Evolutionary conservation across 495 filamentous ascomycete species (phyloP).

Genomic region (Tuber brumale): DNA sequence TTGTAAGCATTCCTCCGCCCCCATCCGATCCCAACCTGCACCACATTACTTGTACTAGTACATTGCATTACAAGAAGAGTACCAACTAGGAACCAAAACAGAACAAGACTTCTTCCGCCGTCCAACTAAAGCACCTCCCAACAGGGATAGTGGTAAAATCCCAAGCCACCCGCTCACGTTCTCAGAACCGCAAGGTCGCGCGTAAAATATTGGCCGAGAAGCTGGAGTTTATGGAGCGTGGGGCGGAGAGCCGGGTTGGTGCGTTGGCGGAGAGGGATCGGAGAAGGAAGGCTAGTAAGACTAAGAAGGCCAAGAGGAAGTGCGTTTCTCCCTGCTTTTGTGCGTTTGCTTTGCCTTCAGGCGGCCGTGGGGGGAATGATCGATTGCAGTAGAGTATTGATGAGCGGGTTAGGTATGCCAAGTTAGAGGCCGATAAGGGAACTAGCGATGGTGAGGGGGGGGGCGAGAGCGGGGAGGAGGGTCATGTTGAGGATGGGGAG

Average conservation of each 20-base stretch:
- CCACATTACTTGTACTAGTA: background rate
- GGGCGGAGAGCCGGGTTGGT: slow-evolving; percentile 53
- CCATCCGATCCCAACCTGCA: background rate
- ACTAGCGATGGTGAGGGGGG: background rate
- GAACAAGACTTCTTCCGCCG: slow-evolving; percentile 96
- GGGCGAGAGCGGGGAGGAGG: background rate
- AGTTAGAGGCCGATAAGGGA: slow-evolving; percentile 14
- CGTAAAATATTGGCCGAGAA: slow-evolving; percentile 67
- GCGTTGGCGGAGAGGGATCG: slow-evolving; percentile 52
- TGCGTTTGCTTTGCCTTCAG: background rate
- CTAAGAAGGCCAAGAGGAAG: slow-evolving; percentile 62
- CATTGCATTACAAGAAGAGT: background rate
- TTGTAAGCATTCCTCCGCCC: slow-evolving; percentile 13
- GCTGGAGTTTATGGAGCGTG: slow-evolving; percentile 62
- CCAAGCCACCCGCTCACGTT: slow-evolving; percentile 79
- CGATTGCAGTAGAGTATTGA: background rate
- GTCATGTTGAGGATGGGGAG: background rate
- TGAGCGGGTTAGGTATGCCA: slow-evolving; percentile 21
- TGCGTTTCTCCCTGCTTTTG: slow-evolving; percentile 30
- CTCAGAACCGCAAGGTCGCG: slow-evolving; percentile 84
- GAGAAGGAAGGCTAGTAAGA: slow-evolving; percentile 60
- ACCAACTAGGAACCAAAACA: slow-evolving; percentile 39
- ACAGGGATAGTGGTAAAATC: slow-evolving; percentile 87
- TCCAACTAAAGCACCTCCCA: slow-evolving; percentile 83
- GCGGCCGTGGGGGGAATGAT: background rate